Evolutionary conservation across 169 alveolate species (phyloP), one percentile per base, ranked within the genome.

Genomic region (Plasmodium berghei): DNA sequence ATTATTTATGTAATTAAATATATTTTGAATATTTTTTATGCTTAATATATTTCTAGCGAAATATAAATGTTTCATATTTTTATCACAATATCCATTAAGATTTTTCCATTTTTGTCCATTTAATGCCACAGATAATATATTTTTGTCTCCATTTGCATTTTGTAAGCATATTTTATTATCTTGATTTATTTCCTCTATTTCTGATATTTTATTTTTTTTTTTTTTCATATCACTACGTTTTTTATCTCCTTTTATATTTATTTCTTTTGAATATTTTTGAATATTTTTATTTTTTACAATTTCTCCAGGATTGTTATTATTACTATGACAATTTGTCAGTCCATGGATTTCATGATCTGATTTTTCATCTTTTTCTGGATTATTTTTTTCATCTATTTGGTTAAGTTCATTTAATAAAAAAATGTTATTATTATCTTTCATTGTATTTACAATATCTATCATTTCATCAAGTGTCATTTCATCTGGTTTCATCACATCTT

Each of bases 371-470:
- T 42, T 9, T 2, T 59, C 62, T 12, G 0, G 0, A 1, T 18
- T 42, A 14, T 14, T 28, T 28, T 16, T 61, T 5, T 61, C 49
- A n/a, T 20, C 8, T 5, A 55, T 54, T 8, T 75, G 34, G 6
- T 63, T 42, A n/a, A 75, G 40, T 42, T 26, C 72, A 45, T 75
- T 75, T 52, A 75, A 6, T 49, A 75, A 52, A 61, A 75, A 75
- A 24, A 75, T 75, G 22, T 48, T 75, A 22, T 75, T 75, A 63
- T 75, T 75, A n/a, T 75, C 88, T 58, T 56, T 75, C 34, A 75
- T 74, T 9, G 46, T 20, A 42, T 61, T 75, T 46, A 75, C 88
- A 26, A 75, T 75, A 6, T 28, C 20, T 4, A 75, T 9, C 56
- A 75, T 63, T 55, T 75, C 88, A 40, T 75, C 75, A 18, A 54